Evolutionary conservation across 163 green algal genomes (phyloP).

Genomic region (Trebouxiophyceae sp.): DNA sequence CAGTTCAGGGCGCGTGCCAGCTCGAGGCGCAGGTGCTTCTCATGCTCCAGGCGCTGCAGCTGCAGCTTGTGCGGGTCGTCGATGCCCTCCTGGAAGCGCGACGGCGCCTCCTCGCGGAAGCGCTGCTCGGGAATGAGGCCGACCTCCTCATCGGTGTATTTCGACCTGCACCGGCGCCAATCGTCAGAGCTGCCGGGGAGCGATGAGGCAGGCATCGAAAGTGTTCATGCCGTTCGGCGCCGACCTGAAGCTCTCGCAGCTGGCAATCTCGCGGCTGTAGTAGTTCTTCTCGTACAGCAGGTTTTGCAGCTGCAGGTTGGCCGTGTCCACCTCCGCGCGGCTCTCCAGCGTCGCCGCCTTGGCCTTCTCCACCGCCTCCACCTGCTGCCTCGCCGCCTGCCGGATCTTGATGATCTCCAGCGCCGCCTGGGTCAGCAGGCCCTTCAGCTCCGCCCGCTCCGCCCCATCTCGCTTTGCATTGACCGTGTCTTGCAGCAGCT

Average conservation of each 20-base stretch:
- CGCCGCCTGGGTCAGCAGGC: not conserved
- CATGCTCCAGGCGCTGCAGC: slow-evolving; percentile 63
- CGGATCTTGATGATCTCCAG: not conserved
- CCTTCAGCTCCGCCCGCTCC: not conserved
- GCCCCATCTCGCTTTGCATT: not conserved
- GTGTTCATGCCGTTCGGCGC: not conserved
- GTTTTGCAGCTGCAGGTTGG: slow-evolving; percentile 62
- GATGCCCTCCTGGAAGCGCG: slow-evolving; percentile 6
- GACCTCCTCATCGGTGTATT: slow-evolving; percentile 48
- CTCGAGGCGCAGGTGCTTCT: slow-evolving; percentile 49
- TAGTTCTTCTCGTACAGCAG: slow-evolving; percentile 79
- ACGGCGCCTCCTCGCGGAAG: slow-evolving; percentile 24
- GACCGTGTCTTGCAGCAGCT: too few relatives aligned
- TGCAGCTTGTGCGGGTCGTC: slow-evolving; percentile 51
- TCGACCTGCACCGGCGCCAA: slow-evolving; percentile 7
- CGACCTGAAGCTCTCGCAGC: slow-evolving; percentile 51
- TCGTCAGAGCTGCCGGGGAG: too few relatives aligned
- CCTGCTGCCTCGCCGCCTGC: not conserved
- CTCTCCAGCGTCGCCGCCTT: slow-evolving; percentile 31
- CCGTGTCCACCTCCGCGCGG: slow-evolving; percentile 43
- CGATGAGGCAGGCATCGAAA: not conserved
- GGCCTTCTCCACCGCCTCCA: slow-evolving; percentile 2
- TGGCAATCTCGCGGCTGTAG: slow-evolving; percentile 70
- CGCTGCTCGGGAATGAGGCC: slow-evolving; percentile 48
- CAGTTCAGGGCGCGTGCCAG: slow-evolving; percentile 12